Evolutionary conservation across 345 rosid genomes (phyloP).

Genomic region (Tarenaya hassleriana): DNA sequence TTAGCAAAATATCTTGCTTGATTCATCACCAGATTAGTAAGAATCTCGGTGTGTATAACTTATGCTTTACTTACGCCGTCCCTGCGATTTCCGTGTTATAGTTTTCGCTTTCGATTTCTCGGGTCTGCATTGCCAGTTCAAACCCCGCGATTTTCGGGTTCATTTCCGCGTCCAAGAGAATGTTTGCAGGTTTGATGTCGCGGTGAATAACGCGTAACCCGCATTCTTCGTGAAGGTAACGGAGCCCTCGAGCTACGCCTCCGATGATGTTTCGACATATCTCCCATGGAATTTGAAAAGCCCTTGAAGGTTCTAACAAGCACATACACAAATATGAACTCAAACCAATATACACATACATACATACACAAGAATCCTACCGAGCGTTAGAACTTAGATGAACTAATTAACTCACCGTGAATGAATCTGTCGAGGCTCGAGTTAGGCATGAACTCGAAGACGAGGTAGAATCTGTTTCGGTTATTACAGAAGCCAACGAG

Average conservation of each 20-base stretch:
- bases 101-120: conserved; percentile 4
- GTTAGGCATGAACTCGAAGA: conserved; percentile 60
- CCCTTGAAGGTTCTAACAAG: conserved; percentile 12
- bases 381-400: not conserved
- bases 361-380: not conserved
- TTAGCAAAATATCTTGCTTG: not conserved
- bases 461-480: conserved; percentile 35
- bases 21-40: not conserved
- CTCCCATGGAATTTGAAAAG: conserved; percentile 22
- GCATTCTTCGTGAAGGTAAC: conserved; percentile 22
- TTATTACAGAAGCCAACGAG: conserved; percentile 47
- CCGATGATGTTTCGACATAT: conserved; percentile 17
- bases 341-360: too few relatives aligned
- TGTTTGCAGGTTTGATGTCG: conserved; percentile 14
- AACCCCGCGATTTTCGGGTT: conserved; percentile 21
- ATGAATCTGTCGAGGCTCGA: conserved; percentile 36
- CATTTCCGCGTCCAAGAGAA: conserved; percentile 18
- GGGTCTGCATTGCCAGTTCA: conserved; percentile 11
- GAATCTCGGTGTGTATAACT: too few relatives aligned
- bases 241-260: conserved; percentile 26
- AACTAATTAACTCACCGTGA: conserved; percentile 28
- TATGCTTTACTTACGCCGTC: conserved; percentile 8
- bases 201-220: conserved; percentile 15
- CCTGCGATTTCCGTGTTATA: not conserved
- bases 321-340: not conserved